Conservation (phyloP, 805 yeast genomes). For the Metschnikowia anglica region DNA sequence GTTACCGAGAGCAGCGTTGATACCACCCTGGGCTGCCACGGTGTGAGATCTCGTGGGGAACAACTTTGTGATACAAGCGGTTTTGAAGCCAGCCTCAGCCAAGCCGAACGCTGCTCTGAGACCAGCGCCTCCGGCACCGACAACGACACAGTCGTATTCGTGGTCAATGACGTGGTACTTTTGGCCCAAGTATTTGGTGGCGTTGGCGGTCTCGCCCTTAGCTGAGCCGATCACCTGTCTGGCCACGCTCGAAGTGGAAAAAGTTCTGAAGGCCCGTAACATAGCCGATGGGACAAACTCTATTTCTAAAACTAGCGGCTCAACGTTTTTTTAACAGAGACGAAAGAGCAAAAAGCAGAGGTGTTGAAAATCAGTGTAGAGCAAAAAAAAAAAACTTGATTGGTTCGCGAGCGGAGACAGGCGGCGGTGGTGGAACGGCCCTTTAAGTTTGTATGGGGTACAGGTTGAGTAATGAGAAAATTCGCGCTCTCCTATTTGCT, state of each 20-base stretch:
- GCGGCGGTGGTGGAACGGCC: constrained; percentile 5
- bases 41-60: constrained; percentile 99
- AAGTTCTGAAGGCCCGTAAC: constrained; percentile 25
- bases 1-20: constrained; percentile 97
- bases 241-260: constrained; percentile 30
- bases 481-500: constrained; percentile 23
- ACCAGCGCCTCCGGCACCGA: constrained; percentile 99
- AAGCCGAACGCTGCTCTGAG: constrained; percentile 97
- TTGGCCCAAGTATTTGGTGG: constrained; percentile 46
- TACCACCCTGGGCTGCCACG: constrained; percentile 99
- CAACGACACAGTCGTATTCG: constrained; percentile 96
- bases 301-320: background rate
- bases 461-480: constrained; percentile 18
- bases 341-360: background rate
- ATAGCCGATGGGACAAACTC: constrained; percentile 7
- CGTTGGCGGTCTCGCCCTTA: constrained; percentile 40
- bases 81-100: constrained; percentile 94
- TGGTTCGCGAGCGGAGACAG: background rate
- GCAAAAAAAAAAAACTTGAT: constrained; percentile 4
- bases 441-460: constrained; percentile 17
- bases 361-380: constrained; percentile 4
- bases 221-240: constrained; percentile 39
- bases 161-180: constrained; percentile 94
- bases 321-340: background rate
- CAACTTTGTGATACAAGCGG: constrained; percentile 94